phyloP scores from a whole-genome alignment of 805 yeast genomes.

The Cyberlindnera euphorbiae region DNA sequence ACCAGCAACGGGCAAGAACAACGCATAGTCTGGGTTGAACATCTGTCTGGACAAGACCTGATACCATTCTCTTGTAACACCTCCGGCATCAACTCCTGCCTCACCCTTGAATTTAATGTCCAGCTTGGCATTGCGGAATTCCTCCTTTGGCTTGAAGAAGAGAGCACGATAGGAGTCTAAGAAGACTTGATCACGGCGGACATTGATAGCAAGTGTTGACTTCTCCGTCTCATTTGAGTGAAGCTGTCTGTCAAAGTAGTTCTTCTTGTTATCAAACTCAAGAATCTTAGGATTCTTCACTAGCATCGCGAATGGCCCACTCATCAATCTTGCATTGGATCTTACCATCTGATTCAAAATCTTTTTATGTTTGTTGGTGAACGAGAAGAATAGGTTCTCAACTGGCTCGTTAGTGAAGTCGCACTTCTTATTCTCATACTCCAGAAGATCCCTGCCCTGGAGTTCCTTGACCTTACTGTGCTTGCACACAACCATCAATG shows the following conservation, averaged over 20 bases:
- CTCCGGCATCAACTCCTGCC: constrained; percentile 97
- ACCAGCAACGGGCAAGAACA: constrained; percentile 85
- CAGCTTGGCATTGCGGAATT: constrained; percentile 65
- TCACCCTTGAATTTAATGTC: constrained; percentile 88
- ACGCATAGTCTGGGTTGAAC: constrained; percentile 92
- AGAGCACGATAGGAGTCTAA: constrained; percentile 82
- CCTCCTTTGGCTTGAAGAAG: constrained; percentile 72
- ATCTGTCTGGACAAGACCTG: constrained; percentile 91
- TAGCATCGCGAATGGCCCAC: constrained; percentile 89
- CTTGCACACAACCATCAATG: constrained; percentile 94
- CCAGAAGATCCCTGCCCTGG: constrained; percentile 48
- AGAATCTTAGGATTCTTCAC: constrained; percentile 84
- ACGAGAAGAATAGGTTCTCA: constrained; percentile 74
- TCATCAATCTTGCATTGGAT: constrained; percentile 85
- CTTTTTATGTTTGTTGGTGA: constrained; percentile 85
- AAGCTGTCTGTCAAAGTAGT: constrained; percentile 73
- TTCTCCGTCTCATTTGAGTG: constrained; percentile 42
- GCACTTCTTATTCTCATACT: constrained; percentile 56
- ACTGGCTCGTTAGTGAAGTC: constrained; percentile 74
- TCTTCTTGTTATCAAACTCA: constrained; percentile 91
- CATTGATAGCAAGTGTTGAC: constrained; percentile 54
- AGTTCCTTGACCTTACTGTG: constrained; percentile 63
- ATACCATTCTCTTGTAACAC: constrained; percentile 96
- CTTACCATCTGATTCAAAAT: constrained; percentile 89
- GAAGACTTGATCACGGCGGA: constrained; percentile 87